Conservation (phyloP, 139 green algal genomes). For the Chlorella sp. region DNA sequence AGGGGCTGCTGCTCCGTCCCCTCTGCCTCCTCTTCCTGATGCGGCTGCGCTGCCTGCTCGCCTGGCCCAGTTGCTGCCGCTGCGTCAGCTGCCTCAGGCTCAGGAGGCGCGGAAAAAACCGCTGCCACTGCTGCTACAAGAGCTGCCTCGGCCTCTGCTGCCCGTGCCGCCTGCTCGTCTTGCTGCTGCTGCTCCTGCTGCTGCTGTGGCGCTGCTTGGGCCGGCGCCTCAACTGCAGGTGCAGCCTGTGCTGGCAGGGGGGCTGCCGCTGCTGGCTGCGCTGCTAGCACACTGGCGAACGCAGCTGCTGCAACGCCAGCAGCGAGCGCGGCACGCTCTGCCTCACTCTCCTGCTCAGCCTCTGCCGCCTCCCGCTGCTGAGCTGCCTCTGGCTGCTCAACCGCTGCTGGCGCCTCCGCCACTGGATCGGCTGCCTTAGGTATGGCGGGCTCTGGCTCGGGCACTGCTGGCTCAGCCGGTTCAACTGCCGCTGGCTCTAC, state of each 20-base stretch:
- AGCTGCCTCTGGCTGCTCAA: neutral
- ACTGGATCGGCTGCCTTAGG: neutral
- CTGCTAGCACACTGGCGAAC: neutral
- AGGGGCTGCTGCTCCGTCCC: neutral
- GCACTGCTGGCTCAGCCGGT: neutral
- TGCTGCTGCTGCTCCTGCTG: too few species aligned
- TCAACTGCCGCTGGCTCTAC: neutral
- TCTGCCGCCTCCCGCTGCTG: neutral
- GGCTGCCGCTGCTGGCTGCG: neutral
- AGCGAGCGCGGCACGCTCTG: neutral
- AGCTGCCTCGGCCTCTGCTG: slow-evolving; percentile 4
- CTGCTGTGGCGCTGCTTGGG: too few species aligned
- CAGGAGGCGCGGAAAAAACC: neutral
- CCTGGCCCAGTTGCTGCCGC: neutral
- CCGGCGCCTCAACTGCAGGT: too few species aligned
- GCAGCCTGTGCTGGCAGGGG: neutral
- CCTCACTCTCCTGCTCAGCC: neutral
- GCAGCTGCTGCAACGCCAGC: neutral
- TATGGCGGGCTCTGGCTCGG: neutral
- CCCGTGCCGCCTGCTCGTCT: too few species aligned
- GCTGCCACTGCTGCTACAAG: neutral
- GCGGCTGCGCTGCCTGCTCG: neutral
- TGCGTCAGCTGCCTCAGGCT: neutral
- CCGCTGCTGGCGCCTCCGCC: neutral
- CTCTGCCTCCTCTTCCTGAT: neutral